Base-by-base conservation (phyloP, 305 asterid genomes). In the Plantago coronopus region DNA sequence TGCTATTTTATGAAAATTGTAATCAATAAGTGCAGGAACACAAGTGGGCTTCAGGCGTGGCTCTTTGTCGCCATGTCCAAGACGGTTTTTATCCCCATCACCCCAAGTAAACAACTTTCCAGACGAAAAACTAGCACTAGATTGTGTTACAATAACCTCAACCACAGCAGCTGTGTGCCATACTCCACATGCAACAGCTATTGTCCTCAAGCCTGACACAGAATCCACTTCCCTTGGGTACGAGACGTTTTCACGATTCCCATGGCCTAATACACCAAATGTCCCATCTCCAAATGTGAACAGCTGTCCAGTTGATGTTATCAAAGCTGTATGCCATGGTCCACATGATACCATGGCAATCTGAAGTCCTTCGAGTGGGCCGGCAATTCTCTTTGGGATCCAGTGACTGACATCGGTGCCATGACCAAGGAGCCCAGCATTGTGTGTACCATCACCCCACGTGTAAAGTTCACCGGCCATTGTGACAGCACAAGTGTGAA, bases 101-200 rank as follows among this genome's bases (percentile, higher is more conserved):
- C 99, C 99, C 99, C 99, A 93, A 38, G 99, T 89, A 73, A 93
- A 93, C 69, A 93, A 68, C 67, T 93, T 93, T 46, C 94, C 97
- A 45, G 96, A 89, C 25, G 95, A 78, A 67, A 81, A 69, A 74
- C 91, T 87, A 31, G 95, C 74, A 69, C 86, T 79, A 20, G 95
- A 81, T 46, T 83, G 97, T 5, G 89, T 85, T 59, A 73, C 93
- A 1, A 89, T 87, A 17, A 93, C 99, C 72, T 93, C 97, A 37
- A 93, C 96, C 38, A 93, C 90, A 34, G 97, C 97, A 45, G 97
- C 95, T 29, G 99, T 93, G 69, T 93, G 99, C 99, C 99, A 93
- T 67, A 93, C 99, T 25, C 99, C 99, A 73, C 99, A 93, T 45
- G 99, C 89, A 60, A 86, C 94, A 18, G 96, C 86, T 50, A 87